phyloP scores from a whole-genome alignment of 805 yeast genomes.

The Ogataea angusta region DNA sequence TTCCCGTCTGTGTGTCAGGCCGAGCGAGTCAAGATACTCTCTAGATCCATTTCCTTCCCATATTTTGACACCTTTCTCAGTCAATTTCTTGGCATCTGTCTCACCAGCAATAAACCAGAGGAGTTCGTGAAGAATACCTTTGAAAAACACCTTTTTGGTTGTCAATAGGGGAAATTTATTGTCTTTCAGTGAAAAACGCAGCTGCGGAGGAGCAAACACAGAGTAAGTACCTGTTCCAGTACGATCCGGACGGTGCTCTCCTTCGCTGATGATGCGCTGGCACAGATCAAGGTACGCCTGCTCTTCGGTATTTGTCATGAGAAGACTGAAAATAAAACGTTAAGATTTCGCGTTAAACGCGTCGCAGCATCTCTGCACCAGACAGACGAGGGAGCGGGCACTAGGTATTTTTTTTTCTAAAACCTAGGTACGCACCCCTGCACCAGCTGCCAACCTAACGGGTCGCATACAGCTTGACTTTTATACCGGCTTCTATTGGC shows the following conservation, averaged over 20 bases:
- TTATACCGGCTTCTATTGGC: constrained; percentile 22
- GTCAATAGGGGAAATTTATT: constrained; percentile 85
- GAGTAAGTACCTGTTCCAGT: constrained; percentile 96
- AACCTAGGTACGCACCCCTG: constrained; percentile 3
- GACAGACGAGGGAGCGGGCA: too few relatives aligned
- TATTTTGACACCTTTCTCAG: constrained; percentile 86
- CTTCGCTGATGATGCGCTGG: constrained; percentile 68
- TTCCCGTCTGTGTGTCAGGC: constrained; percentile 73
- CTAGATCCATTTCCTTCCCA: constrained; percentile 99
- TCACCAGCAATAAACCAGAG: constrained; percentile 91
- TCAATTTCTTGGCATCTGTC: constrained; percentile 78
- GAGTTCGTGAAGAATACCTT: constrained; percentile 84
- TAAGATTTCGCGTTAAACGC: constrained; percentile 4
- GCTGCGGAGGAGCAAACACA: constrained; percentile 92
- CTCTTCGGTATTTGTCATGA: constrained; percentile 53
- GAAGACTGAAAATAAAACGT: background rate
- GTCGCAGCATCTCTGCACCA: constrained; percentile 6
- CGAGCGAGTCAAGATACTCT: constrained; percentile 81
- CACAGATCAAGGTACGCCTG: constrained; percentile 86
- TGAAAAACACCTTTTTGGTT: constrained; percentile 86
- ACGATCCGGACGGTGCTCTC: constrained; percentile 91
- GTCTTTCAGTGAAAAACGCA: constrained; percentile 72
- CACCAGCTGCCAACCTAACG: constrained; percentile 6
- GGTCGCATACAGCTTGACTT: constrained; percentile 17
- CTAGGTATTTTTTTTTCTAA: too few relatives aligned